Evolutionary conservation across 345 rosid species (phyloP).

Genomic region (Populus simonii): DNA sequence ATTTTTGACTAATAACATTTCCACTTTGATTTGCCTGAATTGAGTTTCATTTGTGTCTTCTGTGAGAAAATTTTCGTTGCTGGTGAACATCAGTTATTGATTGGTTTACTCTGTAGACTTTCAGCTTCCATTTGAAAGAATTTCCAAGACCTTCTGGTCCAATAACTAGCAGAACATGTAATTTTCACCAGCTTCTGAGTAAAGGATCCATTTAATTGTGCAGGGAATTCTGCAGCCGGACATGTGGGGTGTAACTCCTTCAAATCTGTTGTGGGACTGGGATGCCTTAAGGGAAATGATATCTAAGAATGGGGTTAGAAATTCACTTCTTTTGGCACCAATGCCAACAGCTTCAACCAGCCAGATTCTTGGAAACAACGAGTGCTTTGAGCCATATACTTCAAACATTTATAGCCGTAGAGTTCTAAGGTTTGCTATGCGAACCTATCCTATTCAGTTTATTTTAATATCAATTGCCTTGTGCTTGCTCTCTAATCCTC

Average conservation of each 20-base stretch:
- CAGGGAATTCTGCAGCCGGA: conserved; percentile 95
- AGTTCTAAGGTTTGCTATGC: conserved; percentile 61
- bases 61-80: not conserved
- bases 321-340: conserved; percentile 85
- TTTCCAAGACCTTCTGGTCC: not conserved
- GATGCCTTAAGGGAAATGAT: conserved; percentile 56
- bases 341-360: conserved; percentile 99
- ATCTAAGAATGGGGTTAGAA: conserved; percentile 74
- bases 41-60: not conserved
- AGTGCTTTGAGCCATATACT: conserved; percentile 93
- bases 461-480: not conserved
- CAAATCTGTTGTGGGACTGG: conserved; percentile 78
- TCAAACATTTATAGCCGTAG: conserved; percentile 89
- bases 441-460: not conserved
- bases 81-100: not conserved
- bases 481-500: not conserved
- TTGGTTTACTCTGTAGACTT: not conserved
- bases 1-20: not conserved
- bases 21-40: not conserved
- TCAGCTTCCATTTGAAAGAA: not conserved
- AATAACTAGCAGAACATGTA: not conserved
- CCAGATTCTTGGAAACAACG: conserved; percentile 94
- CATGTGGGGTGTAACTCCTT: conserved; percentile 85
- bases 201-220: conserved; percentile 7
- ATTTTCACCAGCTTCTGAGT: conserved; percentile 7